phyloP scores from a whole-genome alignment of 225 moss, liverwort and hornwort genomes.

The Bryoerythrophyllum caledonicum region DNA sequence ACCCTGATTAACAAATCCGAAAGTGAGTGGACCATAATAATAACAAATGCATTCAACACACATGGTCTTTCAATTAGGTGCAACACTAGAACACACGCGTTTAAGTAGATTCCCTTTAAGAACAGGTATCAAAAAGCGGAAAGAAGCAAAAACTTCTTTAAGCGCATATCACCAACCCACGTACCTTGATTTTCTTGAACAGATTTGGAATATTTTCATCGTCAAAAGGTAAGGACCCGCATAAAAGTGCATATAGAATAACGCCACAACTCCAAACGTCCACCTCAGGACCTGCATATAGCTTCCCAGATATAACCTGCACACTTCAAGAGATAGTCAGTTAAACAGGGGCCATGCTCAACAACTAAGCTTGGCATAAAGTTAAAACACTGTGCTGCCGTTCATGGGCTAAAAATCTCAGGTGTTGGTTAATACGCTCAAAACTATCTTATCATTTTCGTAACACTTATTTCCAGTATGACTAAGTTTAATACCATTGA shows the following conservation, averaged over 20 bases:
- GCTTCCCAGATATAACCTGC: constrained; percentile 63
- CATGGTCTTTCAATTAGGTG: not conserved
- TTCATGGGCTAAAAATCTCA: constrained; percentile 14
- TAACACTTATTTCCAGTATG: not conserved
- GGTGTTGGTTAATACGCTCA: not conserved
- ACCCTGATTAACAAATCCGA: constrained; percentile 38
- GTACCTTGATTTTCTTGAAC: constrained; percentile 63
- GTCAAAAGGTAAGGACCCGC: constrained; percentile 61
- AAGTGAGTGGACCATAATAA: constrained; percentile 14
- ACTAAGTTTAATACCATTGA: constrained; percentile 19
- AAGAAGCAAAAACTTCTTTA: too few relatives aligned
- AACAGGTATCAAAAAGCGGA: not conserved
- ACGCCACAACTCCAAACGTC: constrained; percentile 70
- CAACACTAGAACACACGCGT: not conserved
- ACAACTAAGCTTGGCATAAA: constrained; percentile 10
- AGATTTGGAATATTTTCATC: constrained; percentile 65
- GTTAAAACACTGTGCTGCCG: not conserved
- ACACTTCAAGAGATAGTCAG: constrained; percentile 15
- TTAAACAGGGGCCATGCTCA: not conserved
- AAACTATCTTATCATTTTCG: not conserved
- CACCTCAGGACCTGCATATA: constrained; percentile 63
- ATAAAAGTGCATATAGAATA: constrained; percentile 55
- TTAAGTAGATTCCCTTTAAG: not conserved
- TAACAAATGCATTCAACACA: not conserved
- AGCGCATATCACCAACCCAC: not conserved